Evolutionary conservation across 768 basidiomycete genomes (phyloP).

Genomic region (Pisolithus albus): DNA sequence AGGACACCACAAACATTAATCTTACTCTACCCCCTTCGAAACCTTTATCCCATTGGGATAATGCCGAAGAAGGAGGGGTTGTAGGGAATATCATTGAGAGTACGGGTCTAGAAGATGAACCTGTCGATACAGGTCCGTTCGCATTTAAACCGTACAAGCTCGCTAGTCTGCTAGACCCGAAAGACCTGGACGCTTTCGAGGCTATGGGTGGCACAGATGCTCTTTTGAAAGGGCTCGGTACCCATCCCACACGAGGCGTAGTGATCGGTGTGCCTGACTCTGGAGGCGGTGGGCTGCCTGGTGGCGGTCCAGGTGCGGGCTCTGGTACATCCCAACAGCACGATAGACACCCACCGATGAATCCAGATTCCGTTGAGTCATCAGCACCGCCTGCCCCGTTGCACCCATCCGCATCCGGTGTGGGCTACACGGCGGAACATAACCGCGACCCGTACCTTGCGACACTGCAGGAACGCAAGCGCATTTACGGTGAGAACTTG

Average conservation of each 20-base stretch:
- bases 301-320: slow-evolving; percentile 18
- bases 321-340: slow-evolving; percentile 28
- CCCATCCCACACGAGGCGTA: slow-evolving; percentile 47
- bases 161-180: slow-evolving; percentile 87
- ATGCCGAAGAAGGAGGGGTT: slow-evolving; percentile 18
- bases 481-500: slow-evolving; percentile 70
- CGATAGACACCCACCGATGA: slow-evolving; percentile 12
- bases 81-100: slow-evolving; percentile 12
- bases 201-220: slow-evolving; percentile 64
- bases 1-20: background rate
- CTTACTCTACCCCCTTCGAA: slow-evolving; percentile 2
- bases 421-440: background rate
- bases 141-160: slow-evolving; percentile 64
- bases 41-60: slow-evolving; percentile 19
- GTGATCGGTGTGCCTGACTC: background rate
- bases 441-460: slow-evolving; percentile 26
- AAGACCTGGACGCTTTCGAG: slow-evolving; percentile 59
- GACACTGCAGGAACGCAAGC: slow-evolving; percentile 51
- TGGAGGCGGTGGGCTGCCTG: background rate
- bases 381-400: background rate
- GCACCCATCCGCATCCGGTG: background rate
- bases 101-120: slow-evolving; percentile 33
- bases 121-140: slow-evolving; percentile 64
- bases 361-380: slow-evolving; percentile 22
- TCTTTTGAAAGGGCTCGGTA: slow-evolving; percentile 69